Evolutionary conservation across 805 yeast species (phyloP).

Genomic region (Spathaspora sp.): DNA sequence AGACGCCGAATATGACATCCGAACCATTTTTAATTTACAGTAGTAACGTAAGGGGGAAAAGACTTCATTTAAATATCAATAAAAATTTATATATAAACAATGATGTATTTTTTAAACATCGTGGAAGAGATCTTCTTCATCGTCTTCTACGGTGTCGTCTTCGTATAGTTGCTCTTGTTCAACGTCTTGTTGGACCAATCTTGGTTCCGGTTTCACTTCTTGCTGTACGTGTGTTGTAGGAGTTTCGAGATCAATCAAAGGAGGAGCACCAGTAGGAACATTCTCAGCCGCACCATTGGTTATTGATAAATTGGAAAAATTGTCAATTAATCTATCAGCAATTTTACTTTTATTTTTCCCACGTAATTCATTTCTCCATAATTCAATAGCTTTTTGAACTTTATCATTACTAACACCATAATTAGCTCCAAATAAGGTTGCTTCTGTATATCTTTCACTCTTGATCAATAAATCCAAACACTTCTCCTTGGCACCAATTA

Average conservation of each 20-base stretch:
- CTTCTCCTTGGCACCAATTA: constrained; percentile 62
- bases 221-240: constrained; percentile 4
- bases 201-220: not conserved
- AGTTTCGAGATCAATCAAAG: constrained; percentile 18
- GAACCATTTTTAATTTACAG: not conserved
- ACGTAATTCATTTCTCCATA: constrained; percentile 65
- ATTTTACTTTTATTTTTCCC: constrained; percentile 51
- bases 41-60: not conserved
- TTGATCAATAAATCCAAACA: constrained; percentile 64
- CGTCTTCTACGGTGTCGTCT: not conserved
- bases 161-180: not conserved
- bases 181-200: not conserved
- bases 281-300: constrained; percentile 8
- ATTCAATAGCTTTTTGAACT: constrained; percentile 43
- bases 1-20: constrained; percentile 7
- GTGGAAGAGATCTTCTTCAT: not conserved
- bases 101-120: not conserved
- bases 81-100: not conserved
- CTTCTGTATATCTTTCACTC: constrained; percentile 77
- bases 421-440: constrained; percentile 73
- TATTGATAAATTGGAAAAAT: constrained; percentile 19
- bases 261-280: not conserved
- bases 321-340: constrained; percentile 58
- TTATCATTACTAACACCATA: constrained; percentile 48
- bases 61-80: not conserved